A percentile compares a stretch with the other conserved stretches of the same genome.
Conservation (phyloP, 2,329 filamentous ascomycete genomes). For the Ophiocordyceps australis region DNA sequence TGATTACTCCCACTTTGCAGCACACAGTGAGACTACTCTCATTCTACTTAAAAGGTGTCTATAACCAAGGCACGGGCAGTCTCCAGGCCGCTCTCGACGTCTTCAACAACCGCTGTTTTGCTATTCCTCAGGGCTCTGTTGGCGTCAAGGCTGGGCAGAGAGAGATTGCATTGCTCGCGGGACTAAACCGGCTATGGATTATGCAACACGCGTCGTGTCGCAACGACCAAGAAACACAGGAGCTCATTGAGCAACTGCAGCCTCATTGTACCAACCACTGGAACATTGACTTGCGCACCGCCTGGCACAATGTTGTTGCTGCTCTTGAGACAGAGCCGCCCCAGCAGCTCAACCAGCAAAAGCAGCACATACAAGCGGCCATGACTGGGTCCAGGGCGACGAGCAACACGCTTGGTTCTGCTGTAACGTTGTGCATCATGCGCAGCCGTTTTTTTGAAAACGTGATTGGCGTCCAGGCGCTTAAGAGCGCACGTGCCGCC, state of each 20-base stretch:
- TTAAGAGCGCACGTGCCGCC: conserved; percentile 58
- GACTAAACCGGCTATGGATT: conserved; percentile 55
- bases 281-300: conserved; percentile 59
- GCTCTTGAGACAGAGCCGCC: conserved; percentile 43
- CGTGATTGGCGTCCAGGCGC: conserved; percentile 62
- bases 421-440: conserved; percentile 74
- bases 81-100: conserved; percentile 47
- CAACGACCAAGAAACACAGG: conserved; percentile 37
- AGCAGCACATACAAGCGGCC: conserved; percentile 58
- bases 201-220: conserved; percentile 42
- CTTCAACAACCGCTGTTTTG: conserved; percentile 45
- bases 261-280: conserved; percentile 49
- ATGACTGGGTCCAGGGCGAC: conserved; percentile 51
- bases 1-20: conserved; percentile 20
- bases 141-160: conserved; percentile 31
- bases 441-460: conserved; percentile 65
- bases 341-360: conserved; percentile 56
- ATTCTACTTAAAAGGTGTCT: conserved; percentile 57
- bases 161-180: conserved; percentile 47
- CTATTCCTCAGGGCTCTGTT: conserved; percentile 16
- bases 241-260: conserved; percentile 47
- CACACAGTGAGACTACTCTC: conserved; percentile 28
- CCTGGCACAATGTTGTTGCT: conserved; percentile 59
- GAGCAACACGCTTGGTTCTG: conserved; percentile 62
- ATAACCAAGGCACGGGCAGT: conserved; percentile 60